Percentiles rank a stretch among this genome's conserved stretches.
These are phyloP conservation scores for Fusarium mundagurra DNA, from an alignment of 2,329 filamentous ascomycete species.

Conservation along the genomic window DNA sequence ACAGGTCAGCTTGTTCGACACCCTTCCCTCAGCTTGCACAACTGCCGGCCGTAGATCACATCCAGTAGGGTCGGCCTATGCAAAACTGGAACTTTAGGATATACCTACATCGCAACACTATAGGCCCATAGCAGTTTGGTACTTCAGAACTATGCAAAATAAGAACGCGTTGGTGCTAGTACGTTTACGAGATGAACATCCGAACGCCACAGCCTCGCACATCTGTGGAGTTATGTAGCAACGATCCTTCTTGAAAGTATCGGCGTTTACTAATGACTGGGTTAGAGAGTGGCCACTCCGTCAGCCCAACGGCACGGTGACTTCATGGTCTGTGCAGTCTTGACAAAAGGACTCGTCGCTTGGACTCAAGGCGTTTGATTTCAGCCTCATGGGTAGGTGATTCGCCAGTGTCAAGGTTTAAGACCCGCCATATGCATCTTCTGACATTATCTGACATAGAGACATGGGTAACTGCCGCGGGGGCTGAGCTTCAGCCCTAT, in stretches of 20 bases:
- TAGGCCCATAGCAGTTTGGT: rapidly evolving
- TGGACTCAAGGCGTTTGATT: not conserved
- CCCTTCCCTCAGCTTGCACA: not conserved
- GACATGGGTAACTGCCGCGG: not conserved
- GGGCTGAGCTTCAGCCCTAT: not conserved
- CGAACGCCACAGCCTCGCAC: rapidly evolving
- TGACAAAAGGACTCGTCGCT: not conserved
- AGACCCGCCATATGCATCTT: not conserved
- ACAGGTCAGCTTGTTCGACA: too few relatives aligned
- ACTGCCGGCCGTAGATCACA: not conserved
- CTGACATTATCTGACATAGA: not conserved
- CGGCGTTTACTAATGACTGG: not conserved
- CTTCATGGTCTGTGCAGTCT: not conserved
- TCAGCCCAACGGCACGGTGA: too few relatives aligned
- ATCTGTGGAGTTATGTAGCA: not conserved
- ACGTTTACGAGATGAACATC: not conserved
- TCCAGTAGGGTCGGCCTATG: rapidly evolving
- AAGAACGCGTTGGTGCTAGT: rapidly evolving
- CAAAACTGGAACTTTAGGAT: rapidly evolving
- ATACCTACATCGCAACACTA: not conserved
- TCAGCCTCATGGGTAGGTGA: rapidly evolving
- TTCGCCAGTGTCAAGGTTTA: not conserved
- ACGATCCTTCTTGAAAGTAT: not conserved
- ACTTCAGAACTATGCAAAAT: rapidly evolving
- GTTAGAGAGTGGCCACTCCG: rapidly evolving